phyloP scores from a whole-genome alignment of 768 basidiomycete genomes.

The Rhodotorula kratochvilovae region DNA sequence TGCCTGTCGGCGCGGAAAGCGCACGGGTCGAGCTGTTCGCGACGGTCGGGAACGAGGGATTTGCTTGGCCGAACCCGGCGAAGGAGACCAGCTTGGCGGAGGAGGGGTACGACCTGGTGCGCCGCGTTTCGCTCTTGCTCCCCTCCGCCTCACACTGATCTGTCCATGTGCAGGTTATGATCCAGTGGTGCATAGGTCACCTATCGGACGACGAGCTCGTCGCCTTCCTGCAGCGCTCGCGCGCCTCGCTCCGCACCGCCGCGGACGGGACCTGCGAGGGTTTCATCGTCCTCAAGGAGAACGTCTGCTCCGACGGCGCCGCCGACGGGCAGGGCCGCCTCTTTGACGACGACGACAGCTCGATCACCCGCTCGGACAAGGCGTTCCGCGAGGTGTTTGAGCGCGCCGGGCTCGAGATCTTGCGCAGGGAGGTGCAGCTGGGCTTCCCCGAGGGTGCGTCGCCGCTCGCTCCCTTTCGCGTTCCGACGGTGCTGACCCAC shows the following conservation, averaged over 20 bases:
- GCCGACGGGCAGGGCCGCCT: slow-evolving; percentile 56
- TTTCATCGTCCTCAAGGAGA: slow-evolving; percentile 80
- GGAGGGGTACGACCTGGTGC: slow-evolving; percentile 69
- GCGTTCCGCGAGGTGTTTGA: slow-evolving; percentile 72
- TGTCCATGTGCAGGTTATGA: slow-evolving; percentile 57
- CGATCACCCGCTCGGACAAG: slow-evolving; percentile 76
- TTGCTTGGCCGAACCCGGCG: slow-evolving; percentile 45
- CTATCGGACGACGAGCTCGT: slow-evolving; percentile 71
- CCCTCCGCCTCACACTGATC: too few relatives aligned
- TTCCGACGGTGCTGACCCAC: too few relatives aligned
- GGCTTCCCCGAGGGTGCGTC: slow-evolving; percentile 63
- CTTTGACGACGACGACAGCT: slow-evolving; percentile 84
- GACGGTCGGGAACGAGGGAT: slow-evolving; percentile 62
- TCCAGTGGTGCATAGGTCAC: slow-evolving; percentile 92
- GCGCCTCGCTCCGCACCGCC: slow-evolving; percentile 56
- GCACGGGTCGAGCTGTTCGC: slow-evolving; percentile 54
- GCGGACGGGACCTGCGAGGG: slow-evolving; percentile 40
- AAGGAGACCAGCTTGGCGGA: slow-evolving; percentile 39
- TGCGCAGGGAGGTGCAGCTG: slow-evolving; percentile 70
- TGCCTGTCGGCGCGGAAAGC: slow-evolving; percentile 12
- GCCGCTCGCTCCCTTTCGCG: not conserved
- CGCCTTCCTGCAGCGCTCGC: slow-evolving; percentile 64
- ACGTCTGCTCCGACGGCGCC: slow-evolving; percentile 59
- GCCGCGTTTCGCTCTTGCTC: not conserved
- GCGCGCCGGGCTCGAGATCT: slow-evolving; percentile 65